Conservation (phyloP, 306 rosid species). For the Castanea sativa region DNA sequence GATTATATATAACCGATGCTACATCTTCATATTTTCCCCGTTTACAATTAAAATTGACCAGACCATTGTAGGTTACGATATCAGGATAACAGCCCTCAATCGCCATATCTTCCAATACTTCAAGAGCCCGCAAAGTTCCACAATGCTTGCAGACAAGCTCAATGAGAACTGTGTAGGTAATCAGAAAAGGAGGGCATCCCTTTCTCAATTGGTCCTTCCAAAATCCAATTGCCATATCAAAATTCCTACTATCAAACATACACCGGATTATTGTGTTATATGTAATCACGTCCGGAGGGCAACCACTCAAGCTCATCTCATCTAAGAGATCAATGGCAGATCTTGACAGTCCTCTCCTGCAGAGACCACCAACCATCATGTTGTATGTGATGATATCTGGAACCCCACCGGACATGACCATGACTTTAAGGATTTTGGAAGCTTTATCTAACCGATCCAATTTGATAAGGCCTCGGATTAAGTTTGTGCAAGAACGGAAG, state of each 20-base stretch:
- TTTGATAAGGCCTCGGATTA: constrained; percentile 69
- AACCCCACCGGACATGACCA: constrained; percentile 82
- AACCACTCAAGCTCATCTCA: constrained; percentile 81
- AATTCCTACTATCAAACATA: constrained; percentile 52
- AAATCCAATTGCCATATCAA: constrained; percentile 59
- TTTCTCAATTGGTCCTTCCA: constrained; percentile 80
- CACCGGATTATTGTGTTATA: constrained; percentile 70
- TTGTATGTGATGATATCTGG: constrained; percentile 79
- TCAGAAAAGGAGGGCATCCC: constrained; percentile 84
- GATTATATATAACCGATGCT: constrained; percentile 51
- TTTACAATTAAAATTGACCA: constrained; percentile 61
- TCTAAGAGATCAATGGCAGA: constrained; percentile 64
- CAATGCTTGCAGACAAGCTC: constrained; percentile 69
- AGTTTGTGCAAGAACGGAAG: constrained; percentile 62
- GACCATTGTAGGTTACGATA: constrained; percentile 70
- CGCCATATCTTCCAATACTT: constrained; percentile 78
- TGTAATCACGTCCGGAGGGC: constrained; percentile 79
- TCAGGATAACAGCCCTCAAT: constrained; percentile 86
- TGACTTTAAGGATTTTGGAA: constrained; percentile 45
- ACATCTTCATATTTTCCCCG: constrained; percentile 59
- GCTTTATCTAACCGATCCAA: constrained; percentile 49
- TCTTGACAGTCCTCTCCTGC: constrained; percentile 54
- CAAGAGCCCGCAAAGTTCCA: constrained; percentile 61
- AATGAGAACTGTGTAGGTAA: constrained; percentile 71
- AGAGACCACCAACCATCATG: constrained; percentile 65